Base-by-base conservation (phyloP, 768 basidiomycete genomes). In the Dictyophora rubrovolvata region DNA sequence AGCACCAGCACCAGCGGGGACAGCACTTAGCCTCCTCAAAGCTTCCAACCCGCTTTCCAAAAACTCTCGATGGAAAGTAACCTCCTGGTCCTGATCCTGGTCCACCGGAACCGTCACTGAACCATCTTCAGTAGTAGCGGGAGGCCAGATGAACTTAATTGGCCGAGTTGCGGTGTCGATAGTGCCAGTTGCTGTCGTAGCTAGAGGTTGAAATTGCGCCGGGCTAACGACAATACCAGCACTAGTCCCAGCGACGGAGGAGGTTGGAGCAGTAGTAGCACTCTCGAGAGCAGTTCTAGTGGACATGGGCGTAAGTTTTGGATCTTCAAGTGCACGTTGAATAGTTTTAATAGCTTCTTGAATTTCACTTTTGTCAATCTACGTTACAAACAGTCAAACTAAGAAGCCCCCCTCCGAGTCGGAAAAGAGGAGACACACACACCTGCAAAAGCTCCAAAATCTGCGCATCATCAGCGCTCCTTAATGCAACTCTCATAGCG, bases 341-440 rank as follows among this genome's bases (percentile, higher is more conserved):
- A 91, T 74, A 4, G 88, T 84, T 72, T 87, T 88, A 68, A 89
- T 82, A 12, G 87, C 87, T 68, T 91, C 89, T 0, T 85, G 84
- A 78, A 88, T 84, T 68, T 88, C 85, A 49, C 81, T 79, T 50
- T 81, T 72, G 35, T 76, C 76, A 48, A 85, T 56, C 55, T 56
- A 42, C n/a, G n/a, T n/a, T n/a, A 14, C 5, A 36, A 2, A n/a
- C 54, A 16, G 16, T 21, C 9, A 34, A 37, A 37, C 7, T 8
- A 37, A n/a, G n/a, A n/a, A n/a, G n/a, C n/a, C n/a, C n/a, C n/a
- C n/a, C n/a, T n/a, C n/a, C n/a, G n/a, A n/a, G n/a, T n/a, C n/a
- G n/a, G n/a, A n/a, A n/a, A n/a, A n/a, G n/a, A n/a, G n/a, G n/a
- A n/a, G n/a, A n/a, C n/a, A n/a, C n/a, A 49, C 53, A 60, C 9